Evolutionary conservation across 768 basidiomycete genomes (phyloP).

Genomic region (Infundibulicybe gibba): DNA sequence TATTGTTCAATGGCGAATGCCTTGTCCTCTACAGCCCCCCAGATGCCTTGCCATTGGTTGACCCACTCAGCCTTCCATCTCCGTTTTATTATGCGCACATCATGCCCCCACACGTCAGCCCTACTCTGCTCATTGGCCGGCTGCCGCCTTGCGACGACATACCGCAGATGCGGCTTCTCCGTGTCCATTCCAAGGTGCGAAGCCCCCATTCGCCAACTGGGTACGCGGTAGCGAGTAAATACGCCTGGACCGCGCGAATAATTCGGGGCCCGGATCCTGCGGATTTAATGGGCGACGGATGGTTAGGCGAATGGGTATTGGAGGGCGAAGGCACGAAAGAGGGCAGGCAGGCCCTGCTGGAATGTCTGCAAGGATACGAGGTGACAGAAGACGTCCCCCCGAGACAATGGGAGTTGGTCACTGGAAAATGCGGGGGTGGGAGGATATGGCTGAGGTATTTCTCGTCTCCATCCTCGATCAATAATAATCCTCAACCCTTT

Average conservation of each 20-base stretch:
- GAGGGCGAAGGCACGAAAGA: neutral
- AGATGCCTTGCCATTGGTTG: constrained; percentile 46
- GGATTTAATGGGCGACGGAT: neutral
- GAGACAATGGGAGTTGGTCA: neutral
- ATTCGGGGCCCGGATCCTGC: neutral
- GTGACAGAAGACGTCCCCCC: neutral
- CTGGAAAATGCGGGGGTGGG: neutral
- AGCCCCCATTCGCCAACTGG: constrained; percentile 64
- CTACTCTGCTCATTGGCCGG: constrained; percentile 28
- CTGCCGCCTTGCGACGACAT: constrained; percentile 34
- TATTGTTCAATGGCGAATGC: constrained; percentile 64
- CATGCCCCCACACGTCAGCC: constrained; percentile 35
- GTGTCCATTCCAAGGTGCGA: constrained; percentile 40
- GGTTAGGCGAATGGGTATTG: neutral
- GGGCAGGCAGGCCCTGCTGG: neutral
- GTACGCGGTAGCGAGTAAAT: constrained; percentile 53
- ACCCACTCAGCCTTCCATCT: constrained; percentile 63
- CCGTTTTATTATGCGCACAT: constrained; percentile 79
- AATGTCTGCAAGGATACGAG: neutral
- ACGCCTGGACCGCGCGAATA: constrained; percentile 49
- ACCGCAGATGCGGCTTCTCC: constrained; percentile 47
- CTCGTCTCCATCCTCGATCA: neutral
- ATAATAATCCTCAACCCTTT: no score
- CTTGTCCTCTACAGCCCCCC: constrained; percentile 64
- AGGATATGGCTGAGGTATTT: neutral